These are phyloP conservation scores for Spatholobus suberectus DNA, from an alignment of 306 rosid genomes.

Conservation along the genomic window DNA sequence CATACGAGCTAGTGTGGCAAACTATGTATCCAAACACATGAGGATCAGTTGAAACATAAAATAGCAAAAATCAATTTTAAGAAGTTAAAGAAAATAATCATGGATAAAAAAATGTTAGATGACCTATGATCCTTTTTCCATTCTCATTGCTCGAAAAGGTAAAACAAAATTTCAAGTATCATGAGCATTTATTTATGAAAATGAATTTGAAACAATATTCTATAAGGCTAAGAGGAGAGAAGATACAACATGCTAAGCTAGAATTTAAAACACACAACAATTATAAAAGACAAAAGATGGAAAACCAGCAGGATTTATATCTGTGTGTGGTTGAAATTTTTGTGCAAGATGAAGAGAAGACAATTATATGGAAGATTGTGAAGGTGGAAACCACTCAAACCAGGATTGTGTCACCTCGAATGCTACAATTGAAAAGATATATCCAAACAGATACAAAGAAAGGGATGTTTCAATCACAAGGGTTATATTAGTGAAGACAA, in stretches of 20 bases:
- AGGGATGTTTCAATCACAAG: background rate
- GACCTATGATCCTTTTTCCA: conserved; percentile 13
- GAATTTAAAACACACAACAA: background rate
- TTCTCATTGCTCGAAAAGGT: background rate
- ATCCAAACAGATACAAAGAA: background rate
- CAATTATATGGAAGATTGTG: background rate
- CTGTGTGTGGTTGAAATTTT: background rate
- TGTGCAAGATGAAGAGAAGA: background rate
- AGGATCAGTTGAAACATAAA: conserved; percentile 32
- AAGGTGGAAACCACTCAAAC: background rate
- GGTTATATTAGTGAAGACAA: background rate
- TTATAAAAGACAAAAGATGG: background rate
- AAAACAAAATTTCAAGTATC: conserved; percentile 15
- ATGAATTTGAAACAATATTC: background rate
- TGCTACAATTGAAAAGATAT: background rate
- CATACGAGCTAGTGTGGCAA: conserved; percentile 92
- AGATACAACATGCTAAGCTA: background rate
- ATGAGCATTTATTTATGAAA: conserved; percentile 5
- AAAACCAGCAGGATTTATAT: background rate
- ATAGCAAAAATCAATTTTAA: conserved; percentile 9
- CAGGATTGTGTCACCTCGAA: background rate
- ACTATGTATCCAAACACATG: conserved; percentile 53
- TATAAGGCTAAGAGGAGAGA: background rate
- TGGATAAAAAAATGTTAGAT: background rate
- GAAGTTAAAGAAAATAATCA: background rate